phyloP scores from a whole-genome alignment of 345 rosid species.

The Boechera stricta region DNA sequence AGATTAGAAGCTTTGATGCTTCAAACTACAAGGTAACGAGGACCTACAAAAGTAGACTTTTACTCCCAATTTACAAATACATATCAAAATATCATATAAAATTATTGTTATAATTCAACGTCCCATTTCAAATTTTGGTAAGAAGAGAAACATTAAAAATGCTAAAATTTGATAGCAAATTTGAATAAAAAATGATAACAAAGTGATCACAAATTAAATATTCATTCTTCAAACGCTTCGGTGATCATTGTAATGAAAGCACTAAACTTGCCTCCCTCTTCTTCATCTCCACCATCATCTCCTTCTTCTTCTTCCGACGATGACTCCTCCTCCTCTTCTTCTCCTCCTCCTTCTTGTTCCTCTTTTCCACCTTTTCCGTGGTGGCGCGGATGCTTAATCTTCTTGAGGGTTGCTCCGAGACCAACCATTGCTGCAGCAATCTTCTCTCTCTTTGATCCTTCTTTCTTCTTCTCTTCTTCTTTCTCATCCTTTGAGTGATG shows the following conservation, averaged over 20 bases:
- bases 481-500: slow-evolving; percentile 42
- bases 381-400: slow-evolving; percentile 30
- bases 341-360: slow-evolving; percentile 14
- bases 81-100: background rate
- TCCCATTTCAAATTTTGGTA: background rate
- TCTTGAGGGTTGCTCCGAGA: slow-evolving; percentile 39
- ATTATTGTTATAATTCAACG: background rate
- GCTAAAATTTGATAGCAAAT: background rate
- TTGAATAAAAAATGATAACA: background rate
- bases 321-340: background rate
- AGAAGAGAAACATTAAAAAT: background rate
- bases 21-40: background rate
- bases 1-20: background rate
- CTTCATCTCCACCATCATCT: slow-evolving; percentile 32
- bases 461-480: slow-evolving; percentile 41
- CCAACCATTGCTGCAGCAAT: slow-evolving; percentile 42
- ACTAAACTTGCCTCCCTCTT: slow-evolving; percentile 43
- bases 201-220: background rate
- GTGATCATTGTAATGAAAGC: slow-evolving; percentile 43
- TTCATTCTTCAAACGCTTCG: slow-evolving; percentile 35
- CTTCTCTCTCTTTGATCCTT: slow-evolving; percentile 47
- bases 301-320: slow-evolving; percentile 23
- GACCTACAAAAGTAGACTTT: background rate
- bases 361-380: slow-evolving; percentile 23
- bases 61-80: background rate